A percentile compares a stretch with the other conserved stretches of the same genome.
phyloP scores from a whole-genome alignment of 345 rosid species.

The Acer saccharum region DNA sequence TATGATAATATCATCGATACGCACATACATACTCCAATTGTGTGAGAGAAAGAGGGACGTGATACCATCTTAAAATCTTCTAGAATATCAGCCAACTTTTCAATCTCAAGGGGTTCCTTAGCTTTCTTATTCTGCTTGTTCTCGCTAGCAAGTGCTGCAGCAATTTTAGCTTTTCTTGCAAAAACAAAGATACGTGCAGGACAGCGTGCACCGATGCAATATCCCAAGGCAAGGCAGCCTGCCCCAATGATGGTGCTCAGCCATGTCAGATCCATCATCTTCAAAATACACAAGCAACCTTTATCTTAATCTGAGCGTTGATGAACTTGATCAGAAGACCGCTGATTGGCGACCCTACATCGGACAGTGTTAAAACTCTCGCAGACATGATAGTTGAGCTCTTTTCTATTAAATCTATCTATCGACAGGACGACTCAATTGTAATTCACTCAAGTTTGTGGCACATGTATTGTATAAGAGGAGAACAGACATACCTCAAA shows the following conservation, averaged over 20 bases:
- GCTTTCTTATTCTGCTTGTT: slow-evolving; percentile 34
- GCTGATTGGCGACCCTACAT: background rate
- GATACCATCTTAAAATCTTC: slow-evolving; percentile 91
- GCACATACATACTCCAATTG: background rate
- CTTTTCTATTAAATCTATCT: too few relatives aligned
- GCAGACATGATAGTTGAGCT: background rate
- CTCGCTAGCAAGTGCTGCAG: slow-evolving; percentile 24
- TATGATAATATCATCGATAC: background rate
- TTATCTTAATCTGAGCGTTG: background rate
- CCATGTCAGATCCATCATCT: slow-evolving; percentile 74
- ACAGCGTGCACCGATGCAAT: slow-evolving; percentile 63
- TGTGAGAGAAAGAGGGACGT: background rate
- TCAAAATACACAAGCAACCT: slow-evolving; percentile 7
- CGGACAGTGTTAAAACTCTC: background rate
- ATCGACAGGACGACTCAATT: too few relatives aligned
- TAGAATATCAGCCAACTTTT: slow-evolving; percentile 80
- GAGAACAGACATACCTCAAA: too few relatives aligned
- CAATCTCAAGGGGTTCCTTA: slow-evolving; percentile 71
- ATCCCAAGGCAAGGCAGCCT: slow-evolving; percentile 81
- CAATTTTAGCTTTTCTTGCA: slow-evolving; percentile 30
- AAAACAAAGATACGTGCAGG: slow-evolving; percentile 43
- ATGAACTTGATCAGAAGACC: background rate
- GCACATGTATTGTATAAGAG: too few relatives aligned
- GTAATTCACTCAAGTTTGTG: too few relatives aligned
- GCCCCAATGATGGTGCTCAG: slow-evolving; percentile 83